Base-by-base conservation (phyloP, 2,329 filamentous ascomycete genomes). In the Fusarium subtropicale region DNA sequence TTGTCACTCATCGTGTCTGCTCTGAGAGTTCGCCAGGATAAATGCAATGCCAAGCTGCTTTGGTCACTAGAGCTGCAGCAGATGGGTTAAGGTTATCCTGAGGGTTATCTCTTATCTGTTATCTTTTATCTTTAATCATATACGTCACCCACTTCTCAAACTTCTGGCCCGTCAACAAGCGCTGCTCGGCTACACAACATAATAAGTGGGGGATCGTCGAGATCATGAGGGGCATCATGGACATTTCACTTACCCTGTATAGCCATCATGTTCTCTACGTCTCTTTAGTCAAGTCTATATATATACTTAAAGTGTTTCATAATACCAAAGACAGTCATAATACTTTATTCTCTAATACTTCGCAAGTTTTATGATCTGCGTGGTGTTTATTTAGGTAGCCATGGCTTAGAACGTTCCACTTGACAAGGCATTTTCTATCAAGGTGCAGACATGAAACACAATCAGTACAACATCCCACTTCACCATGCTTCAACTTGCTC, bases 31-130 rank as follows among this genome's bases (percentile, higher is more conserved):
- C 24, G 12, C 26, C 33, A 30, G 33, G 33, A 28, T 39, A 5
- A 26, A 28, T 7, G 28, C 9, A 36, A 47, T 48, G 50, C 59
- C 50, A 61, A 57, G 56, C 62, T 63, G 51, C 24, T 39, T 38
- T 34, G 6, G n/a, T 56, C 33, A 46, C 53, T 66, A 66, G 38
- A 38, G 31, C 61, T 60, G 61, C 39, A 50, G 42, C 39, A 50
- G 47, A 22, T 24, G 41, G 41, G 44, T 71, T 72, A 73, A 73
- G 63, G 62, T 72, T 73, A 73, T 68, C 68, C 18, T 9, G 39
- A 31, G 59, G 58, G 39, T 48, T 39, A 36, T 66, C 28, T 30
- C 31, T 56, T 38, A 56, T 42, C 52, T 41, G 12, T 44, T 63
- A 50, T 50, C 31, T 63, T 44, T 52, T 44, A 42, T 48, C 44